Percentiles rank a stretch among this genome's conserved stretches.
phyloP scores from a whole-genome alignment of 306 rosid genomes.

The Prunus padus region DNA sequence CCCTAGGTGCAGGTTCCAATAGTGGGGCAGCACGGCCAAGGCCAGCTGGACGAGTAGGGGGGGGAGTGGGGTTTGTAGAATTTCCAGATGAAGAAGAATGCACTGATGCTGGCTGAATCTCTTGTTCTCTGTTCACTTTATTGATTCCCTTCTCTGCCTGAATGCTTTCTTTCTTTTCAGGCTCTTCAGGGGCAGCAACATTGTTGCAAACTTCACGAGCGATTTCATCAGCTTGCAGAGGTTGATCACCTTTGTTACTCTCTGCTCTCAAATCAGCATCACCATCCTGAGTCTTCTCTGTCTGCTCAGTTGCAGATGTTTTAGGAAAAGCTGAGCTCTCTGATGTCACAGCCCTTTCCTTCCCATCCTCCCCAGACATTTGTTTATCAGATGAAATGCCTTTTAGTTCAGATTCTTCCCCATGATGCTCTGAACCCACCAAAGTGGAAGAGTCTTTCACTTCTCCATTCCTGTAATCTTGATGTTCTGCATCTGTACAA shows the following conservation, averaged over 20 bases:
- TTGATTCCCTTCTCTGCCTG: slow-evolving; percentile 34
- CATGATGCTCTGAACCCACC: slow-evolving; percentile 27
- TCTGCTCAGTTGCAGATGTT: slow-evolving; percentile 32
- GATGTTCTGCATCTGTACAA: slow-evolving; percentile 24
- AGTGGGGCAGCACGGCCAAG: slow-evolving; percentile 87
- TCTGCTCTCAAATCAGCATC: slow-evolving; percentile 27
- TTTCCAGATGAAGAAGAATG: slow-evolving; percentile 47
- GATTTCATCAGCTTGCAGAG: slow-evolving; percentile 35
- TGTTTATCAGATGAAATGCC: slow-evolving; percentile 30
- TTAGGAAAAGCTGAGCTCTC: slow-evolving; percentile 21
- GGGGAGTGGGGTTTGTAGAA: slow-evolving; percentile 40
- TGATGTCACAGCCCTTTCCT: slow-evolving; percentile 16
- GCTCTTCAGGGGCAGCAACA: slow-evolving; percentile 34
- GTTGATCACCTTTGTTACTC: slow-evolving; percentile 23
- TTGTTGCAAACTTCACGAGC: slow-evolving; percentile 25
- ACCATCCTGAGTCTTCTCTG: slow-evolving; percentile 26
- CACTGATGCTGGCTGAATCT: slow-evolving; percentile 32
- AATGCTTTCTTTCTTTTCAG: slow-evolving; percentile 41
- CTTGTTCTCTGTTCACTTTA: slow-evolving; percentile 32
- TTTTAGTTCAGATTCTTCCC: slow-evolving; percentile 28
- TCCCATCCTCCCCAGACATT: slow-evolving; percentile 17
- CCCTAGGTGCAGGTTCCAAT: slow-evolving; percentile 70
- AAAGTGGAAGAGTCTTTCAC: slow-evolving; percentile 16
- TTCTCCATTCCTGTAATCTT: slow-evolving; percentile 29
- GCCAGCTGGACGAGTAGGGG: slow-evolving; percentile 81